Evolutionary conservation across 2,329 filamentous ascomycete genomes (phyloP).

Genomic region (Claviceps monticola): DNA sequence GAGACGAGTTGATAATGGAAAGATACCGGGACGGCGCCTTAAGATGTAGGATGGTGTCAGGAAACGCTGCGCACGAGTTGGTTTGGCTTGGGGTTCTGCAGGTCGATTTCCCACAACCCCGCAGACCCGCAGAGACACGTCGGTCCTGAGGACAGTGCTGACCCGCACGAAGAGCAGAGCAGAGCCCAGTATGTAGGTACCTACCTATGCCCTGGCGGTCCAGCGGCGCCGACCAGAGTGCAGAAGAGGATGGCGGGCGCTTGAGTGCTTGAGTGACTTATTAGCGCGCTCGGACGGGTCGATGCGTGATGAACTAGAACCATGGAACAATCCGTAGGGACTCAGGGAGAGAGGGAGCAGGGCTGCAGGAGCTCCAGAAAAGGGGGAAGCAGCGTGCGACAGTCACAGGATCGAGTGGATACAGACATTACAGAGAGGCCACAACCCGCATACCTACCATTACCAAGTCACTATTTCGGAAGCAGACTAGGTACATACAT

Average conservation of each 20-base stretch:
- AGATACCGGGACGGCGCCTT: slow-evolving; percentile 1
- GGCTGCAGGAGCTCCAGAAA: not conserved
- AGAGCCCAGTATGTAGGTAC: not conserved
- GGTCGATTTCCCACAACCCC: slow-evolving; percentile 2
- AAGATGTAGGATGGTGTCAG: not conserved
- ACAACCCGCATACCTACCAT: not conserved
- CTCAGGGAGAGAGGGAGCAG: no score
- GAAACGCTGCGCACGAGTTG: slow-evolving; percentile 3
- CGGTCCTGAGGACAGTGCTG: not conserved
- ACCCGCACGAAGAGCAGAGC: slow-evolving; percentile 2
- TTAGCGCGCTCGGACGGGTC: not conserved
- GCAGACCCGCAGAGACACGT: slow-evolving; percentile 5
- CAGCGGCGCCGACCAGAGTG: not conserved
- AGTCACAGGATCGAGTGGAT: not conserved
- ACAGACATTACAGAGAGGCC: not conserved
- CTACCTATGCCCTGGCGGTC: not conserved
- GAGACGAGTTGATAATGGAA: slow-evolving; percentile 1
- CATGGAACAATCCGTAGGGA: not conserved
- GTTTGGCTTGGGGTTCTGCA: slow-evolving; percentile 2
- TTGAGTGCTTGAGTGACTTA: not conserved
- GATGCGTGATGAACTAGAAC: not conserved
- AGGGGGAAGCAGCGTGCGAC: not conserved
- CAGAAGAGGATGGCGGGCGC: no score
- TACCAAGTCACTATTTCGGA: no score
- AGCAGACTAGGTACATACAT: no score